phyloP scores from a whole-genome alignment of 1,139 yeast genomes.

The Geotrichum siamense region DNA sequence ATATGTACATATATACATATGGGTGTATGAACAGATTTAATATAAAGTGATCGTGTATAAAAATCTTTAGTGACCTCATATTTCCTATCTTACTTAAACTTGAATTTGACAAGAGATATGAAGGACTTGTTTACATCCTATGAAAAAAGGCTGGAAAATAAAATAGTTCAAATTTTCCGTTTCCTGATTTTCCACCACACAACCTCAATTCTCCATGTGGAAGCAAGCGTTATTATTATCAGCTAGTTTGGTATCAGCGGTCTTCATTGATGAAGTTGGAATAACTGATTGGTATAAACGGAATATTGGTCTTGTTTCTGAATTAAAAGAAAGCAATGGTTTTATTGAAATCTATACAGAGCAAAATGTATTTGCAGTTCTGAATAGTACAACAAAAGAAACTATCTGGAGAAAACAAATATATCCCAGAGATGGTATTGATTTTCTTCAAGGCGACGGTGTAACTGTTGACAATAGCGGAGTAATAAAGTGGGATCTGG shows the following conservation, averaged over 20 bases:
- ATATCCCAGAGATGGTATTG: not conserved
- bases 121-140: too few species aligned
- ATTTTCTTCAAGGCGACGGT: not conserved
- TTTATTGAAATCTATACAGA: constrained; percentile 20
- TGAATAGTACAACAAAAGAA: constrained; percentile 24
- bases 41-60: too few species aligned
- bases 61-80: too few species aligned
- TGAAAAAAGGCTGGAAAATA: too few species aligned
- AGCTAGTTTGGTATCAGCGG: constrained; percentile 21
- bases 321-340: constrained; percentile 5
- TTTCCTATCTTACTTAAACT: too few species aligned
- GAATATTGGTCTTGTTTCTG: constrained; percentile 24
- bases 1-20: too few species aligned
- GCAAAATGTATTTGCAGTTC: constrained; percentile 21
- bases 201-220: too few species aligned
- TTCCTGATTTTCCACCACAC: too few species aligned
- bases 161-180: too few species aligned
- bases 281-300: constrained; percentile 30
- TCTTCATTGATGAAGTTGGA: constrained; percentile 31
- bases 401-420: constrained; percentile 24
- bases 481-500: constrained; percentile 12
- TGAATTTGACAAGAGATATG: too few species aligned
- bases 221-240: too few species aligned
- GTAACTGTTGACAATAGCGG: not conserved
- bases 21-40: too few species aligned